Percentiles rank a stretch among this genome's conserved stretches.
These are phyloP conservation scores for Metschnikowia arizonensis DNA, from an alignment of 805 yeast genomes.

Conservation along the genomic window DNA sequence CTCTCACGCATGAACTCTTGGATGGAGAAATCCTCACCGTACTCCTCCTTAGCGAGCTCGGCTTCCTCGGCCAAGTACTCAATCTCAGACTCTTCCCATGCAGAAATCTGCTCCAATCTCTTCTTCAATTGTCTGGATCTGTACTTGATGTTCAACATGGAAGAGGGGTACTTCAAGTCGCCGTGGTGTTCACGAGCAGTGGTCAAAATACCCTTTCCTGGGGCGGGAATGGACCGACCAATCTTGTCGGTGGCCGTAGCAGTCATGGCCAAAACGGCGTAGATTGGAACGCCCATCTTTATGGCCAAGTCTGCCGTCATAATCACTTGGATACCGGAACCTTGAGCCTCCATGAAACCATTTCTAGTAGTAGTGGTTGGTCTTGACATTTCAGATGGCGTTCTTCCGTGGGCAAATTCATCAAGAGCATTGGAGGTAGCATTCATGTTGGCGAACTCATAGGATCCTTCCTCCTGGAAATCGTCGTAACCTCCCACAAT, in stretches of 20 bases:
- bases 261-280: conserved; percentile 89
- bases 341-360: conserved; percentile 99
- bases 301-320: conserved; percentile 94
- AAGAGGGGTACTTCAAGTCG: conserved; percentile 69
- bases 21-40: conserved; percentile 44
- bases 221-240: conserved; percentile 99
- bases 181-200: conserved; percentile 94
- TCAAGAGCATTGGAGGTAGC: conserved; percentile 90
- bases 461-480: conserved; percentile 98
- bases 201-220: conserved; percentile 98
- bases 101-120: conserved; percentile 71
- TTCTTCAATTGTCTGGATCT: conserved; percentile 84
- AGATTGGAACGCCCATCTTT: conserved; percentile 98
- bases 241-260: conserved; percentile 98
- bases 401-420: conserved; percentile 92
- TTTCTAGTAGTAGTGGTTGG: conserved; percentile 94
- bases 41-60: conserved; percentile 48
- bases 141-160: conserved; percentile 84
- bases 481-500: conserved; percentile 99
- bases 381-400: conserved; percentile 98
- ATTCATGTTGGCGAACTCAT: conserved; percentile 97
- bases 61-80: conserved; percentile 69
- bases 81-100: conserved; percentile 83
- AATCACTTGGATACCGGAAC: conserved; percentile 95
- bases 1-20: conserved; percentile 68